These are phyloP conservation scores for Epichloe uncinata DNA, from an alignment of 2,329 filamentous ascomycete species.

Conservation along the genomic window DNA sequence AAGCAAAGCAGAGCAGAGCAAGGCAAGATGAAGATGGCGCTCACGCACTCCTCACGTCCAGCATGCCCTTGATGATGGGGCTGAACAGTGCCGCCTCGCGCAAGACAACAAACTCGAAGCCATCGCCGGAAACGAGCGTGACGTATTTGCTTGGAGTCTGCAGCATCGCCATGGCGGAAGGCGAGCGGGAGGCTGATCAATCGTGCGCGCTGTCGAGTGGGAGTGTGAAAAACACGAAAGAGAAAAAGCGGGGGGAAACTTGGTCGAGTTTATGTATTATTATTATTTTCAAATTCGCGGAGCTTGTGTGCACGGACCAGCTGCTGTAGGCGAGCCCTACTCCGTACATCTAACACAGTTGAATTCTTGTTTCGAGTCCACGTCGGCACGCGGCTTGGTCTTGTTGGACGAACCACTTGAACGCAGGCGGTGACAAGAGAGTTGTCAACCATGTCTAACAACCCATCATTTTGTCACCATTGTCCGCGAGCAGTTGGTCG, in stretches of 20 bases:
- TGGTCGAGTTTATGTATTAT: not conserved
- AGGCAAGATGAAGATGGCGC: not conserved
- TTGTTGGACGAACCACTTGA: too few species aligned
- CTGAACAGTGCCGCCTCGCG: slow-evolving; percentile 58
- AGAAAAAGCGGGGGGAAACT: not conserved
- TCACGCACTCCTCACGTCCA: slow-evolving; percentile 50
- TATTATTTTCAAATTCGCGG: not conserved
- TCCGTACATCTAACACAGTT: too few species aligned
- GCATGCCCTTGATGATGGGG: slow-evolving; percentile 60
- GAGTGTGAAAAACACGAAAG: not conserved
- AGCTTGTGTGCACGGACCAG: not conserved
- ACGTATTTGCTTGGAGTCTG: slow-evolving; percentile 48
- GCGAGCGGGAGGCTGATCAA: slow-evolving; percentile 1
- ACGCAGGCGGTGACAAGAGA: too few species aligned
- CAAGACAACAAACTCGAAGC: slow-evolving; percentile 62
- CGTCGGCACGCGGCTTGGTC: too few species aligned
- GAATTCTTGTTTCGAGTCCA: too few species aligned
- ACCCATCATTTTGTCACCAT: too few species aligned
- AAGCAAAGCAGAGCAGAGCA: not conserved
- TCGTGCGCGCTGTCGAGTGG: not conserved
- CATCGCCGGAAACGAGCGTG: slow-evolving; percentile 63
- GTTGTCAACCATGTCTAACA: too few species aligned
- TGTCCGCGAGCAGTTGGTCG: too few species aligned
- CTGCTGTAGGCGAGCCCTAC: not conserved
- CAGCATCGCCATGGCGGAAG: slow-evolving; percentile 10